phyloP scores from a whole-genome alignment of 345 rosid genomes.

The Eutrema yunnanense region DNA sequence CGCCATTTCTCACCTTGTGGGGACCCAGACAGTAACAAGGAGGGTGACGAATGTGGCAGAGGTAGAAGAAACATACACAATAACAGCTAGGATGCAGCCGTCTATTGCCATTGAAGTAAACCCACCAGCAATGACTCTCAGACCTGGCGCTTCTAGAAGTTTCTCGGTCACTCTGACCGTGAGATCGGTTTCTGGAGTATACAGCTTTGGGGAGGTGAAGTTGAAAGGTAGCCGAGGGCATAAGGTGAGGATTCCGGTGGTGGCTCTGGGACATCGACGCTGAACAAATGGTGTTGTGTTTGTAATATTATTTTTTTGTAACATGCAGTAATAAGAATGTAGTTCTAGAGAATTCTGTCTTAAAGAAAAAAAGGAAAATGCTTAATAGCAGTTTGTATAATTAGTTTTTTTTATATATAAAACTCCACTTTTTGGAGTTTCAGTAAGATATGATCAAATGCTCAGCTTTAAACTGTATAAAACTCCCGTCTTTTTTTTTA shows the following conservation, averaged over 20 bases:
- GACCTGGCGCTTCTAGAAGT: constrained; percentile 55
- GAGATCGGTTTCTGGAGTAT: constrained; percentile 60
- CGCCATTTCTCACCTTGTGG: constrained; percentile 70
- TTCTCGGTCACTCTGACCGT: constrained; percentile 62
- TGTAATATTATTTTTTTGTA: constrained; percentile 63
- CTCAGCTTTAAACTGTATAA: constrained; percentile 3
- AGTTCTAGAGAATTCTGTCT: constrained; percentile 23
- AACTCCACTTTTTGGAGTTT: constrained; percentile 8
- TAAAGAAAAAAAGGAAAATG: neutral
- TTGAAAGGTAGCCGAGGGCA: constrained; percentile 98
- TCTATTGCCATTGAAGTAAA: constrained; percentile 65
- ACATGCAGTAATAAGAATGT: constrained; percentile 52
- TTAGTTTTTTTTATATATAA: constrained; percentile 12
- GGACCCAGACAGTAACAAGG: constrained; percentile 55
- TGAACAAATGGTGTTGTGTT: constrained; percentile 32
- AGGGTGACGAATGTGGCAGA: constrained; percentile 74
- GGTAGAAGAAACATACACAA: constrained; percentile 72
- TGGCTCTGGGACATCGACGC: constrained; percentile 64
- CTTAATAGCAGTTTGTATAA: constrained; percentile 24
- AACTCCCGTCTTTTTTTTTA: neutral
- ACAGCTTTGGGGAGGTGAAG: constrained; percentile 77
- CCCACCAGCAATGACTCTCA: constrained; percentile 89
- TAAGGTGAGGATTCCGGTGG: constrained; percentile 82
- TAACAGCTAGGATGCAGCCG: constrained; percentile 78
- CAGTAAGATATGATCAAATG: neutral